Evolutionary conservation across 331 rosid species (phyloP), one percentile per base, ranked within the genome.

Genomic region (Malus hybrid): DNA sequence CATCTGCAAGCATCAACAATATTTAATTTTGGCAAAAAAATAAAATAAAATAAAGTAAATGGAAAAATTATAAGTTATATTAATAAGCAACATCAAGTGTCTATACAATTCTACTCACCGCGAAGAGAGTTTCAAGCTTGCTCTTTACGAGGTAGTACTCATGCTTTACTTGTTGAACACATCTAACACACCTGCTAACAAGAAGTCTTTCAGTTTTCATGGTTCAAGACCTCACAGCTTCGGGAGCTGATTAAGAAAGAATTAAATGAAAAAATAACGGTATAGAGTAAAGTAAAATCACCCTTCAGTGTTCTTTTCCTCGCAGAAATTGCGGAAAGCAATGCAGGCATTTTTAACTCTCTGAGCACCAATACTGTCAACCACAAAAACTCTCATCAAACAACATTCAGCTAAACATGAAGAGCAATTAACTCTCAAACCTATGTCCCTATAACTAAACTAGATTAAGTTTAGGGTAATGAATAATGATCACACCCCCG

Each of bases 141-240:
- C 82, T 87, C 88, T 95, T 95, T 70, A 87, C 97, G 70, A 85
- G 81, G 68, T 72, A 81, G 88, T 90, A 89, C 86, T 90, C 97
- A 73, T 95, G 92, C 73, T 87, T 89, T 78, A 95, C 89, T 84
- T 90, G 96, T 71, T 92, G 97, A 71, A 95, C 87, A 86, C 97
- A 95, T 80, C 93, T 74, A 50, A 77, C 67, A 80, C 93, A 90
- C 84, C 99, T 94, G 88, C 77, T 80, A 72, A 74, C 24, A 10
- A 74, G 29, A 72, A 75, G 73, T 22, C 67, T 68, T 68, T 63
- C 65, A 69, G 24, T 70, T 75, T 75, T 63, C 53, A 44, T 64
- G 71, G 20, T 48, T n/a, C 57, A 15, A 34, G 29, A 22, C 5
- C 60, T 73, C 52, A 42, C 33, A 10, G 46, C 22, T 60, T 77